Base-by-base conservation (phyloP, 495 filamentous ascomycete species). In the Sporormia fimetaria region DNA sequence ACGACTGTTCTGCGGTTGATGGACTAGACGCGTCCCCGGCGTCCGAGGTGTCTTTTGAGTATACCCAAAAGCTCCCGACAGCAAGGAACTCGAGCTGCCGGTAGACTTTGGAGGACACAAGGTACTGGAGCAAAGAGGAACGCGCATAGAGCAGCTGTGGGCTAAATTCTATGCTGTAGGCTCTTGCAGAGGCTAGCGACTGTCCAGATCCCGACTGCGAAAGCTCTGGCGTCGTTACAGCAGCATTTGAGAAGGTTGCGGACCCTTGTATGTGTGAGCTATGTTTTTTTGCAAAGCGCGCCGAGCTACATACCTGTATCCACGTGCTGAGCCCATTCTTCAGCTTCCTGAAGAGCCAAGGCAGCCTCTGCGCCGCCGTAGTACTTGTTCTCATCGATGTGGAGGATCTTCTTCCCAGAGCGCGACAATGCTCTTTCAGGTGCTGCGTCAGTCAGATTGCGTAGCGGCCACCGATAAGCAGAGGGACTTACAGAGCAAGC, bases 11-110 rank as follows among this genome's bases (percentile, higher is more conserved):
- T 9, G 35, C 10, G 12, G 30, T n/a, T 24, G n/a, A 15, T 18
- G 34, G 12, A n/a, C n/a, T n/a, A n/a, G n/a, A n/a, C n/a, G n/a
- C n/a, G n/a, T n/a, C n/a, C n/a, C n/a, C n/a, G 16, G 6, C 15
- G 8, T 21, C 30, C n/a, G 47, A 18, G 9, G 38, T 33, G 56
- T 21, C 26, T 1, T 22, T 0, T 7, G 47, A 40, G 29, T 80
- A 78, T 24, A 94, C 75, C 74, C 80, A 96, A 81, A 87, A 96
- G 42, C 82, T 88, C 21, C 92, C 92, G 5, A 96, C 81, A 4
- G 90, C 86, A 45, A 87, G 76, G 59, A 95, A 98, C 49, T 94
- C 87, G 42, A 98, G 71, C 60, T 93, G 83, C 22, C 74, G 74
- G 47, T 92, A 83, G 37, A 92, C 79, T 46, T 81, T 80, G 1